Evolutionary conservation across 2,329 filamentous ascomycete species (phyloP).

Genomic region (Stagonosporopsis tanaceti): DNA sequence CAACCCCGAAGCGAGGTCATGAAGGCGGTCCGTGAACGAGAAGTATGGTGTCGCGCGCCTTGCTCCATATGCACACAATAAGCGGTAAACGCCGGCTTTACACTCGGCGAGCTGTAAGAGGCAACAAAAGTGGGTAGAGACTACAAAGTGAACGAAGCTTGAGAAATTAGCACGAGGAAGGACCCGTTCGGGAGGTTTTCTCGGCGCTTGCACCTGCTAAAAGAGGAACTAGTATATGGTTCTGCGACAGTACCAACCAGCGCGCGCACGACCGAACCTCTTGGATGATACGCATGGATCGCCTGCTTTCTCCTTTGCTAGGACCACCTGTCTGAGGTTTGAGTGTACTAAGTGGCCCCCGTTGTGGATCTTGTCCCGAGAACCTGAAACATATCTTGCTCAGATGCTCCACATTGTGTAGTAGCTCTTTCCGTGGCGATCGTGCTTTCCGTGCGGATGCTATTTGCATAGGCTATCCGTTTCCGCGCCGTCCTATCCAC

Average conservation of each 20-base stretch:
- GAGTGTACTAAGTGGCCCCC: neutral
- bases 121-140: too few relatives aligned
- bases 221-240: neutral
- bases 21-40: neutral
- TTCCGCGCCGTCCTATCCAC: slow-evolving; percentile 3
- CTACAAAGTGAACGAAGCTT: neutral
- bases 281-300: neutral
- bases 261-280: neutral
- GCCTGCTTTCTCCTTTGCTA: neutral
- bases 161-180: neutral
- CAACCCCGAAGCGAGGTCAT: neutral
- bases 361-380: neutral
- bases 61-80: neutral
- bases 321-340: neutral
- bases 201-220: neutral
- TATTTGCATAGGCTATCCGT: neutral
- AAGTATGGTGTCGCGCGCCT: neutral
- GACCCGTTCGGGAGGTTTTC: neutral
- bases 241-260: neutral
- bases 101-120: neutral
- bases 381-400: slow-evolving; percentile 3
- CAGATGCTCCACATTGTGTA: neutral
- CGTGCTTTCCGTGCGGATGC: neutral
- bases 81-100: neutral
- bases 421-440: neutral